Percentiles rank a stretch among this genome's conserved stretches.
Conservation (phyloP, 805 yeast species). For the Starmera pachycereana region DNA sequence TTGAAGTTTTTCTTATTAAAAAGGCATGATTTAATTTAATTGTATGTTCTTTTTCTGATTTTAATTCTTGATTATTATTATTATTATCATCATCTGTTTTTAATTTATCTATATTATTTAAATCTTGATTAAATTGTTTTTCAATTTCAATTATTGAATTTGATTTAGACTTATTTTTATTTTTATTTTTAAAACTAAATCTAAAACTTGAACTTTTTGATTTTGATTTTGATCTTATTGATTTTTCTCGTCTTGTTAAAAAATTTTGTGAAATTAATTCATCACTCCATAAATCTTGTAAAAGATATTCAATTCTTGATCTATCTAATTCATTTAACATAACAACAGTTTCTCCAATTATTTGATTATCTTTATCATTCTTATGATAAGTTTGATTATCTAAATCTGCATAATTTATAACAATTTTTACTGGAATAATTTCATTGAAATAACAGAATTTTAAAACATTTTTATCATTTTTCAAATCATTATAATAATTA, state of each 20-base stretch:
- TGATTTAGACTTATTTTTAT: not conserved
- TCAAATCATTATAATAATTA: not conserved
- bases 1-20: conserved; percentile 14
- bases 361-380: not conserved
- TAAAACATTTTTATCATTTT: conserved; percentile 5
- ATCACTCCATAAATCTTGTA: conserved; percentile 25
- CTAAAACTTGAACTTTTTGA: not conserved
- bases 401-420: conserved; percentile 3
- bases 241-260: conserved; percentile 1
- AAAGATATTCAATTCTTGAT: conserved; percentile 16
- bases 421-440: conserved; percentile 15
- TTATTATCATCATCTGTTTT: not conserved
- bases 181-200: not conserved
- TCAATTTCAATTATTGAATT: not conserved
- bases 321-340: conserved; percentile 12
- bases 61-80: not conserved
- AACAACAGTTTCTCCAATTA: conserved; percentile 2
- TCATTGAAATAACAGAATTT: conserved; percentile 16
- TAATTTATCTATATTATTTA: not conserved
- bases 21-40: conserved; percentile 4
- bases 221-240: not conserved
- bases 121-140: not conserved
- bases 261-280: conserved; percentile 11
- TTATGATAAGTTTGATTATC: not conserved
- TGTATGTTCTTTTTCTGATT: not conserved